phyloP scores from a whole-genome alignment of 75 land plant genomes.

The Selaginella tamariscina region DNA sequence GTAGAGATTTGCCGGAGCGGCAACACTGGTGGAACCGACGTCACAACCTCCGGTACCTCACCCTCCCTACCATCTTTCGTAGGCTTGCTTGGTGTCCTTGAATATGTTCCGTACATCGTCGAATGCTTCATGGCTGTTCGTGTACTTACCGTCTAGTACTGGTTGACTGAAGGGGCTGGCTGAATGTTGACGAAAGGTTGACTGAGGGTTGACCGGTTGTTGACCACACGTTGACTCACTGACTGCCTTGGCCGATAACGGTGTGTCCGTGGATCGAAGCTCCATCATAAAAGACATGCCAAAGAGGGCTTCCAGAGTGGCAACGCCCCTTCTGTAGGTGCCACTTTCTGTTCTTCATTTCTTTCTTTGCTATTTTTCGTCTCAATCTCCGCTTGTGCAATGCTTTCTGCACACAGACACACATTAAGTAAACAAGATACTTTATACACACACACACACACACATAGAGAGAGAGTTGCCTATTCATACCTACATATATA shows the following conservation, averaged over 20 bases:
- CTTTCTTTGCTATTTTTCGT: constrained; percentile 15
- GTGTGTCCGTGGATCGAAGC: constrained; percentile 60
- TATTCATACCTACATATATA: no score
- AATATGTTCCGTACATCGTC: neutral
- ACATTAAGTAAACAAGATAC: no score
- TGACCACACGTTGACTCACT: neutral
- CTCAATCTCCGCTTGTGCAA: constrained; percentile 10
- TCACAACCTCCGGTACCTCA: no score
- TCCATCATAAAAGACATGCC: constrained; percentile 81
- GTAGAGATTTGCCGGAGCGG: neutral
- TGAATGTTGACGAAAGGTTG: neutral
- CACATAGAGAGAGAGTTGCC: no score
- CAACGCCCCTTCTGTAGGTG: constrained; percentile 12
- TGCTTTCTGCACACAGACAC: no score
- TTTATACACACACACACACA: no score
- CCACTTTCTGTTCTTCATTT: constrained; percentile 20
- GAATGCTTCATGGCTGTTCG: neutral
- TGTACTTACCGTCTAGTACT: neutral
- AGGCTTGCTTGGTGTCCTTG: neutral
- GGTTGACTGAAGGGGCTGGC: neutral
- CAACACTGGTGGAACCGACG: neutral
- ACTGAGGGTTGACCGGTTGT: neutral
- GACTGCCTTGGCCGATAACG: constrained; percentile 30
- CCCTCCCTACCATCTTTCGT: no score
- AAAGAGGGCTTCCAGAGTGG: constrained; percentile 72